These are phyloP conservation scores for Panellus pusillus DNA, from an alignment of 768 basidiomycete species.

Conservation along the genomic window DNA sequence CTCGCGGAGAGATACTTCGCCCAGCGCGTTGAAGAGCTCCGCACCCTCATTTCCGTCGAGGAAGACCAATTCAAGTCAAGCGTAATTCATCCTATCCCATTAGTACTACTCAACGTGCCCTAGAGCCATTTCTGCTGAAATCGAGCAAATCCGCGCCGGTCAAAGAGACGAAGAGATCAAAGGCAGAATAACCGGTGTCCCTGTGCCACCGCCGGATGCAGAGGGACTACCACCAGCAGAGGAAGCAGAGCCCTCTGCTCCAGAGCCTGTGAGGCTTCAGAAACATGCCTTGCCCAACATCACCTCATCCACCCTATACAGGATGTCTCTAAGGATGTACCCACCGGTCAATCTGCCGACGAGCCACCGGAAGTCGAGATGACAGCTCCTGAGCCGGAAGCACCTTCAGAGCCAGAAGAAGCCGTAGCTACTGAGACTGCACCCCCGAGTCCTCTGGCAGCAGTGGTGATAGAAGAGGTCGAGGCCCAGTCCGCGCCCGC, in stretches of 20 bases:
- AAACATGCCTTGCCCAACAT: no score
- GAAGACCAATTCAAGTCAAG: conserved; percentile 76
- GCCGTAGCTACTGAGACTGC: conserved; percentile 21
- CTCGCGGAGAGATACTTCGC: conserved; percentile 78
- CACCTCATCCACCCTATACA: background rate
- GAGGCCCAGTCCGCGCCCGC: background rate
- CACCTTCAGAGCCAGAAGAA: conserved; percentile 18
- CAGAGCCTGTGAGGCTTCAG: background rate
- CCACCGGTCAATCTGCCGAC: background rate
- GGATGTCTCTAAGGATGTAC: conserved; percentile 1
- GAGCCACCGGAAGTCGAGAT: conserved; percentile 12
- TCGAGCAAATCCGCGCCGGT: conserved; percentile 16
- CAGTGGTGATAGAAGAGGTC: conserved; percentile 5
- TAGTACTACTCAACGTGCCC: background rate
- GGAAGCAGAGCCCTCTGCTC: background rate
- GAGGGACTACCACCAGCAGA: background rate
- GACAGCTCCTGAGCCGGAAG: background rate
- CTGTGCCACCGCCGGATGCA: background rate
- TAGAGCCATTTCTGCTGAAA: conserved; percentile 66
- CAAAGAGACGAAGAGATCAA: conserved; percentile 15
- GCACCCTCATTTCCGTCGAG: conserved; percentile 66
- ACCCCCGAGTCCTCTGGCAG: conserved; percentile 23
- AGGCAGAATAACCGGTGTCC: conserved; percentile 9
- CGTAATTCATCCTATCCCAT: conserved; percentile 13
- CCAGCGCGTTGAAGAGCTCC: conserved; percentile 69